A percentile compares a stretch with the other conserved stretches of the same genome.
Evolutionary conservation across 805 yeast genomes (phyloP).

Genomic region (Clavispora santaluciae): DNA sequence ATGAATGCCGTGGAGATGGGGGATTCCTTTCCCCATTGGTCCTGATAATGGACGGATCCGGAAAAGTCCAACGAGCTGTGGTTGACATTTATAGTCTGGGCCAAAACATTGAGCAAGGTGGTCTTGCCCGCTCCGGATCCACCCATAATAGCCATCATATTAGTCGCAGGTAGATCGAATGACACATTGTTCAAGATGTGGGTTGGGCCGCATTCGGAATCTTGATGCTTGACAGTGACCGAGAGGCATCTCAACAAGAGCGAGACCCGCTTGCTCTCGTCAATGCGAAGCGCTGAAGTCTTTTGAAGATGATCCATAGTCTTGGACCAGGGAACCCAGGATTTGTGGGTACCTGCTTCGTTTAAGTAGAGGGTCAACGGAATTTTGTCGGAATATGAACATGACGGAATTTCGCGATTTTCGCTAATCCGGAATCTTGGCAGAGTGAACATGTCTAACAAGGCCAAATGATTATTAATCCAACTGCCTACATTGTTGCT

Average conservation of each 20-base stretch:
- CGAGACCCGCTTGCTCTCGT: slow-evolving; percentile 6
- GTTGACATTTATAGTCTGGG: slow-evolving; percentile 43
- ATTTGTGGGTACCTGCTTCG: too few relatives aligned
- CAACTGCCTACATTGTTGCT: too few relatives aligned
- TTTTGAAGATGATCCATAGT: not conserved
- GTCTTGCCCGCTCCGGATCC: slow-evolving; percentile 90
- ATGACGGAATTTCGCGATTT: too few relatives aligned
- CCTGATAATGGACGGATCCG: slow-evolving; percentile 38
- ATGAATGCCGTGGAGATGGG: slow-evolving; percentile 52
- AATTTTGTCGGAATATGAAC: too few relatives aligned
- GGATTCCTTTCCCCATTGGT: slow-evolving; percentile 4
- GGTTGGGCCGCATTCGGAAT: slow-evolving; percentile 7
- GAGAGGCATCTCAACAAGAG: slow-evolving; percentile 9
- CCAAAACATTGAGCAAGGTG: slow-evolving; percentile 63
- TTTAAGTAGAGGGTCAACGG: too few relatives aligned
- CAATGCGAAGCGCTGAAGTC: not conserved
- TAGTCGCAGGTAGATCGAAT: slow-evolving; percentile 54
- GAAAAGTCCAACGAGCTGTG: slow-evolving; percentile 36
- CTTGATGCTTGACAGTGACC: slow-evolving; percentile 11
- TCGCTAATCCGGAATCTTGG: too few relatives aligned
- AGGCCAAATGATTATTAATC: too few relatives aligned
- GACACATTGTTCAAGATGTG: slow-evolving; percentile 43
- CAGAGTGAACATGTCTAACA: too few relatives aligned
- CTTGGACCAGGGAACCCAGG: too few relatives aligned
- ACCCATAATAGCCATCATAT: slow-evolving; percentile 76